Base-by-base conservation (phyloP, 2,329 filamentous ascomycete species). In the Aureobasidium lini region DNA sequence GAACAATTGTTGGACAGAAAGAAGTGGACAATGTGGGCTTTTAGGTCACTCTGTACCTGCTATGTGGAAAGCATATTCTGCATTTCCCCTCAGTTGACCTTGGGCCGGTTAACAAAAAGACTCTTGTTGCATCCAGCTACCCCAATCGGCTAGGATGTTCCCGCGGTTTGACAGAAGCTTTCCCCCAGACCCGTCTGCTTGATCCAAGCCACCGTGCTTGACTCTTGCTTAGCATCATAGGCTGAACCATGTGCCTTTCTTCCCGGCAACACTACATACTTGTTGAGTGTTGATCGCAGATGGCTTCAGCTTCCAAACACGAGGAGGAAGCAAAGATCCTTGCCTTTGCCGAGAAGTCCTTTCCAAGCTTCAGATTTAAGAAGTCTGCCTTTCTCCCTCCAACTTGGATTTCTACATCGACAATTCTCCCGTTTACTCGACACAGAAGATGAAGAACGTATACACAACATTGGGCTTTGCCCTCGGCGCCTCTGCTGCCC, bases 381-480 rank as follows among this genome's bases (percentile, higher is more conserved):
- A 37, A 36, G 39, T 28, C 29, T 59, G 37, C 23, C 36, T 49
- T 29, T 37, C 29, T 16, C 34, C 34, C 15, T 4, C 29, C 5
- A 7, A 10, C 9, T 29, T 9, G 10, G 6, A 36, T n/a, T 31
- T 36, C 32, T 23, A 6, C 43, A 48, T 50, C 18, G 15, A 9
- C 29, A 43, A 36, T 46, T 52, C 52, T 50, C 39, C 52, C 48
- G 43, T 61, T 57, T 6, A 34, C 36, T 56, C 42, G 36, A 44
- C 16, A 13, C 15, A 48, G 28, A 61, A 52, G 36, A 61, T 61
- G 59, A 61, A 61, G 46, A 47, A 46, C 39, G 59, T 49, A 31
- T 61, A 57, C 59, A 29, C 59, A 34, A 36, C 59, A 44, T 43
- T 61, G 36, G 59, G 59, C 46, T 61, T 61, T 18, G 59, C 59